A percentile compares a stretch with the other conserved stretches of the same genome.
phyloP scores from a whole-genome alignment of 106 monocot species.

The Vanilla planifolia region DNA sequence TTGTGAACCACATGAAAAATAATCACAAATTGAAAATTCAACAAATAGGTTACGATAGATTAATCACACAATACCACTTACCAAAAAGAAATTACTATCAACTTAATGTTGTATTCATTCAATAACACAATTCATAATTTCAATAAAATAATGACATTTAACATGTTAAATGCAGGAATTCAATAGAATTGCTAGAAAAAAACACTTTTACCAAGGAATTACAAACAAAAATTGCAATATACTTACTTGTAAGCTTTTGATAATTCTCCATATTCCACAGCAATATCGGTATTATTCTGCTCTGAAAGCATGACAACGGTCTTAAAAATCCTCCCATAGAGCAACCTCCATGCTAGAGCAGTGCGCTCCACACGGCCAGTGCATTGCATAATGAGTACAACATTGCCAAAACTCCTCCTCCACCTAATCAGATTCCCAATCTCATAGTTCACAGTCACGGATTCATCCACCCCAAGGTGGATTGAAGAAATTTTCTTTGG shows the following conservation, averaged over 20 bases:
- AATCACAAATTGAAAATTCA: no score
- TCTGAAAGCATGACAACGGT: constrained; percentile 85
- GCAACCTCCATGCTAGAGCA: constrained; percentile 81
- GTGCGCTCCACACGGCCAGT: constrained; percentile 57
- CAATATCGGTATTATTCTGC: constrained; percentile 35
- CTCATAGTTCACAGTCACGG: constrained; percentile 61
- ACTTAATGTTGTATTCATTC: no score
- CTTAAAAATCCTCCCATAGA: constrained; percentile 87
- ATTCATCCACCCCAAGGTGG: constrained; percentile 72
- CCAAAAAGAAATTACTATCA: no score
- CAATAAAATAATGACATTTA: no score
- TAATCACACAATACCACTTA: no score
- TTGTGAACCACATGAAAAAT: no score
- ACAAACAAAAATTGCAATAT: background rate
- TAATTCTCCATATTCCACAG: constrained; percentile 43
- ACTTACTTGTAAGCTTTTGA: constrained; percentile 59
- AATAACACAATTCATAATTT: no score
- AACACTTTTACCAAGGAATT: background rate
- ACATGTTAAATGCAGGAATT: no score
- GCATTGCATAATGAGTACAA: constrained; percentile 68
- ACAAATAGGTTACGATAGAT: no score
- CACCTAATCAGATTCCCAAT: constrained; percentile 81
- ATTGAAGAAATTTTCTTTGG: constrained; percentile 44
- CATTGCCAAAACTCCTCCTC: constrained; percentile 81
- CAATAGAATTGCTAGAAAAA: background rate